A percentile compares a stretch with the other conserved stretches of the same genome.
Conservation (phyloP, 306 rosid genomes). For the Prunus armeniaca region DNA sequence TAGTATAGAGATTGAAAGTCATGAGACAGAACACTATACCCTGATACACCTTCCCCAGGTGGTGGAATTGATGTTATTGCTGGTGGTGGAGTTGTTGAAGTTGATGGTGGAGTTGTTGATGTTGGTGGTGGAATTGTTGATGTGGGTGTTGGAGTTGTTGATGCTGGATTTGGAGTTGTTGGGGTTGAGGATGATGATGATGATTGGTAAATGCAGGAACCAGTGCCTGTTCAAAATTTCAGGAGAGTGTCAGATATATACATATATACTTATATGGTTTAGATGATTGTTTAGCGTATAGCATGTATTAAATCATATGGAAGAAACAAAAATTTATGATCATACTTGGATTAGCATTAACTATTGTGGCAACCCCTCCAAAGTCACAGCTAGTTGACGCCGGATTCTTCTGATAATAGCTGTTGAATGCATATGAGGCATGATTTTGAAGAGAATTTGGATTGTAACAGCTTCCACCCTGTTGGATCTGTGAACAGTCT, state of each 20-base stretch:
- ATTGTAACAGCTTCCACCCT: conserved; percentile 68
- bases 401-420: conserved; percentile 82
- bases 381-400: conserved; percentile 81
- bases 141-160: conserved; percentile 15
- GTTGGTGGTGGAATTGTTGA: background rate
- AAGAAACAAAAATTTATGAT: conserved; percentile 8
- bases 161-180: conserved; percentile 4
- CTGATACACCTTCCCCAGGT: conserved; percentile 42
- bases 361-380: conserved; percentile 72
- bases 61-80: conserved; percentile 35
- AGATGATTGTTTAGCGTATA: background rate
- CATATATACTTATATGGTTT: no score
- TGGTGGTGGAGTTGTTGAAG: conserved; percentile 21
- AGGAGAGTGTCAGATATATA: background rate
- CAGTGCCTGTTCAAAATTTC: conserved; percentile 47
- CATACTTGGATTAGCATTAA: conserved; percentile 77
- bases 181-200: conserved; percentile 45
- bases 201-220: conserved; percentile 61
- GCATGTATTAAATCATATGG: background rate
- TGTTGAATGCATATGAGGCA: conserved; percentile 86
- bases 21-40: conserved; percentile 36
- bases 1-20: background rate
- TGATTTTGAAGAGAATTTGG: conserved; percentile 75
- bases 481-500: conserved; percentile 86
- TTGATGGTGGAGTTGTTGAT: background rate